phyloP scores from a whole-genome alignment of 108 stramenopile genomes.

The Cyclotella sp. region DNA sequence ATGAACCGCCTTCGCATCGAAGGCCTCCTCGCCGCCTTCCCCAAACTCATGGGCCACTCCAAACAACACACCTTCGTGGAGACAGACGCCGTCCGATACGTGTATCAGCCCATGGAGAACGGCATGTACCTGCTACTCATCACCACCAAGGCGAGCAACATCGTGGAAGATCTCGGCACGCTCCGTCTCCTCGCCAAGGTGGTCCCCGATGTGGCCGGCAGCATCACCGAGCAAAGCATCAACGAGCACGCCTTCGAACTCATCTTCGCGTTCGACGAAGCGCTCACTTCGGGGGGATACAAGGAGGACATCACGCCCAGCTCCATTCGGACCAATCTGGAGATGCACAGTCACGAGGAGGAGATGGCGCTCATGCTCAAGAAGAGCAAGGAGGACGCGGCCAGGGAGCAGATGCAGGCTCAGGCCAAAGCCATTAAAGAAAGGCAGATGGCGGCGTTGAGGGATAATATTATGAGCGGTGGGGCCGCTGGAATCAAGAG shows the following conservation, averaged over 20 bases:
- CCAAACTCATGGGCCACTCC: slow-evolving; percentile 94
- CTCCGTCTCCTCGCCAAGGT: slow-evolving; percentile 97
- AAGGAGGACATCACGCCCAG: slow-evolving; percentile 93
- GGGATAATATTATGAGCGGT: slow-evolving; percentile 75
- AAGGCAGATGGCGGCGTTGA: slow-evolving; percentile 77
- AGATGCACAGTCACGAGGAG: slow-evolving; percentile 99
- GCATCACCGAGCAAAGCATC: slow-evolving; percentile 91
- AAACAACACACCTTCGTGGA: slow-evolving; percentile 98
- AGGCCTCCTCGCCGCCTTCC: slow-evolving; percentile 99
- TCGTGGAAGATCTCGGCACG: slow-evolving; percentile 98
- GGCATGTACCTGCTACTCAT: slow-evolving; percentile 93
- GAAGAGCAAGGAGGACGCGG: slow-evolving; percentile 89
- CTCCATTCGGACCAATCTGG: slow-evolving; percentile 91
- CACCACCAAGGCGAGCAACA: slow-evolving; percentile 96
- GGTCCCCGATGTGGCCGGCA: slow-evolving; percentile 96
- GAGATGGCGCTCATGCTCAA: slow-evolving; percentile 93
- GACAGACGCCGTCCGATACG: slow-evolving; percentile 98
- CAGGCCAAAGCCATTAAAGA: slow-evolving; percentile 93
- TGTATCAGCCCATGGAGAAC: slow-evolving; percentile 98
- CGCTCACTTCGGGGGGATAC: slow-evolving; percentile 96
- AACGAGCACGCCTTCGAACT: slow-evolving; percentile 94
- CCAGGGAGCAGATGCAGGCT: slow-evolving; percentile 86
- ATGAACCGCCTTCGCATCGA: slow-evolving; percentile 98
- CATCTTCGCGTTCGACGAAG: slow-evolving; percentile 99
- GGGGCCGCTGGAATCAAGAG: slow-evolving; percentile 45